Base-by-base conservation (phyloP, 306 rosid species). In the Acacia crassicarpa region DNA sequence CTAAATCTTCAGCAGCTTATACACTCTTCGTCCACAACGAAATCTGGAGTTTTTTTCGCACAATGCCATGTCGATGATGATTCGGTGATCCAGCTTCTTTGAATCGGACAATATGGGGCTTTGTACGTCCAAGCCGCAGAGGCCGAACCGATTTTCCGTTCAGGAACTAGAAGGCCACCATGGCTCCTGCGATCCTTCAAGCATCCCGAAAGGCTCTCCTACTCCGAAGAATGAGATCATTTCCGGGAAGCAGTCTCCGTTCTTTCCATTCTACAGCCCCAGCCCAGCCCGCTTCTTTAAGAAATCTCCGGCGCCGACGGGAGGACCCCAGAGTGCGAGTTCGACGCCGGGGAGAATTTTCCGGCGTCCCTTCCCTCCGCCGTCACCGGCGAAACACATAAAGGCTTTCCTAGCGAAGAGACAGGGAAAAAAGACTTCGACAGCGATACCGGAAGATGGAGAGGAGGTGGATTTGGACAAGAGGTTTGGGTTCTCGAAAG, bases 331-430 rank as follows among this genome's bases (percentile, higher is more conserved):
- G 81, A 92, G 97, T 81, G 86, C 92, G 4, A 85, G 84, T 74
- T 96, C 97, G 32, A 96, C 99, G 48, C 98, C 99, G 67, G 88
- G 91, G 66, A 89, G 98, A 12, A 89, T 96, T 69, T 92, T 96
- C 93, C 91, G 91, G 88, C 88, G 93, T 1, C 93, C 98, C 17
- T 90, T 96, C 38, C 98, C 97, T 12, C 99, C 99, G 46, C 98
- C 99, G 80, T 96, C 99, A 5, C 99, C 99, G 86, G 97, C 99
- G 14, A 96, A 96, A 81, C 99, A 93, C 83, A 96, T 96, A 56
- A 88, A 84, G 84, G 88, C 99, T 1, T 90, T 92, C 43, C 75
- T 96, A 15, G 93, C 96, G 5, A 80, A 96, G 82, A 78, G 99
- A 22, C 97, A 92, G 4, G 99, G 99, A 22, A 91, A 84, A 84